Base-by-base conservation (phyloP, 2,329 filamentous ascomycete genomes). In the Emericellopsis atlantica region DNA sequence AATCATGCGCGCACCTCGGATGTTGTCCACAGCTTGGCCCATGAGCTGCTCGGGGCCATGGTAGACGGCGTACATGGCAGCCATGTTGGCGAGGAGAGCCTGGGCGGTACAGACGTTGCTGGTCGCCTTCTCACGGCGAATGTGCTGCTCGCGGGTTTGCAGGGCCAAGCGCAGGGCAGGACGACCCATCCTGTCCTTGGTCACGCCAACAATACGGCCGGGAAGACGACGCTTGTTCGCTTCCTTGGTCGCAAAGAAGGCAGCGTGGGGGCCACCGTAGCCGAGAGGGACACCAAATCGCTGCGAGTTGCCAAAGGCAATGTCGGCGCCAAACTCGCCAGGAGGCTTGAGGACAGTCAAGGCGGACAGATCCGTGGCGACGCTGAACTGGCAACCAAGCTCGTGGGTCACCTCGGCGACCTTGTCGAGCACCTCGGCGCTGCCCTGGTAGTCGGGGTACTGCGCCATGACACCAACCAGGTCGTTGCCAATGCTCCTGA, bases 81-180 rank as follows among this genome's bases (percentile, higher is more conserved):
- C 90, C 86, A 95, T 95, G 61, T 96, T 96, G 32, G 90, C 90
- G 40, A 95, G 70, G 22, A 96, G 67, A 8, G 90, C 90, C 63
- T 96, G 90, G 2, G 90, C 89, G 2, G 90, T 96, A 67, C 90
- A 96, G 44, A 95, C 89, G 56, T 96, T 96, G 68, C 88, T 95
- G 2, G 90, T 96, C 2, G 90, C 90, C 72, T 95, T 95, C 60
- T 96, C 90, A 54, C 90, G 77, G 48, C 90, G 77, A 57, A 96
- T 95, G 59, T 96, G 90, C 66, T 96, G 90, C 65, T 96, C 90
- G 51, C 90, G 74, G 9, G 90, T 95, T 64, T 96, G 90, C 40
- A 95, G 67, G 15, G 90, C 84, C 54, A 95, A 65, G 51, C 90
- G 75, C 49, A 93, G 79, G 5, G 89, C 90, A 11, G 74, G 80